Conservation (phyloP, 768 basidiomycete genomes). For the Agaricus subrufescens region DNA sequence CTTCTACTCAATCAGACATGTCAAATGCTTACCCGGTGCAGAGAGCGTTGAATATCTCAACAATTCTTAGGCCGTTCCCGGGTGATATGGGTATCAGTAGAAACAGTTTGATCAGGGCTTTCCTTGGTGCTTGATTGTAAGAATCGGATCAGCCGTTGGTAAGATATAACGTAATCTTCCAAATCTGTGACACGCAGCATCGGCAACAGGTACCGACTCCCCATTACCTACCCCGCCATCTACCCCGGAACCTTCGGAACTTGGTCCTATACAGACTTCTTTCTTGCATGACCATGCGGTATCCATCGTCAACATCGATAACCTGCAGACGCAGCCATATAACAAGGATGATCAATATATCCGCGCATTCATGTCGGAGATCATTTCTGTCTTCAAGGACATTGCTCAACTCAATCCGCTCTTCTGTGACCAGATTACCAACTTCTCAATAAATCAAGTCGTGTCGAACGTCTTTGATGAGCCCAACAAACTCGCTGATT, state of each 20-base stretch:
- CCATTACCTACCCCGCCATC: constrained; percentile 5
- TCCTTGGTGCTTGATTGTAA: no score
- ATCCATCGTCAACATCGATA: constrained; percentile 86
- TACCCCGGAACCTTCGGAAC: constrained; percentile 5
- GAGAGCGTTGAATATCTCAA: constrained; percentile 83
- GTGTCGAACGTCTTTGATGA: no score
- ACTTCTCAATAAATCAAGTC: no score
- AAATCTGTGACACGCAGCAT: no score
- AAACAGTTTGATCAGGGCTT: no score
- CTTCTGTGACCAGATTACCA: no score
- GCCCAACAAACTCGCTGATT: no score
- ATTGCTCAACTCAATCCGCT: no score
- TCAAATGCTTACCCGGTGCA: constrained; percentile 20
- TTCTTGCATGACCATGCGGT: constrained; percentile 80
- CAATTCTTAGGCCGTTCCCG: no score
- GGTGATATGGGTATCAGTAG: no score
- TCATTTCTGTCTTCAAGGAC: constrained; percentile 90
- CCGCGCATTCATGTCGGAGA: constrained; percentile 93
- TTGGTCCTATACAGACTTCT: constrained; percentile 72
- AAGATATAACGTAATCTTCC: no score
- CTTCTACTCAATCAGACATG: neutral
- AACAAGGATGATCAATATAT: constrained; percentile 93
- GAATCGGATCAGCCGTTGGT: no score
- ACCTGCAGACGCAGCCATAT: constrained; percentile 76
- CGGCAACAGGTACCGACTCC: neutral